These are phyloP conservation scores for Pseudonitzschia multiseries DNA, from an alignment of 108 stramenopile species.

Conservation along the genomic window DNA sequence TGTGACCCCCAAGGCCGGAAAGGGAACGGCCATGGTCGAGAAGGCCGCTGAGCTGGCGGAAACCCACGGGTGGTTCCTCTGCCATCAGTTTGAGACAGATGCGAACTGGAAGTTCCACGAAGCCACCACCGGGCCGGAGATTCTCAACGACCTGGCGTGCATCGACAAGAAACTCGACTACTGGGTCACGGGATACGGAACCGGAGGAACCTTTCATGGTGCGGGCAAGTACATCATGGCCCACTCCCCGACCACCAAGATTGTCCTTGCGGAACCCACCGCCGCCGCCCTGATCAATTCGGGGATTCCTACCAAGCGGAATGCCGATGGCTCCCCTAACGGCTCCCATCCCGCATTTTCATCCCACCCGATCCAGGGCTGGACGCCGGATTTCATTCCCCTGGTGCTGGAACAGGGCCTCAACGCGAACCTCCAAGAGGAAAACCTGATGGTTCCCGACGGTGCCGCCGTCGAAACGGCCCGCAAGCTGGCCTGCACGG, in stretches of 20 bases:
- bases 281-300: slow-evolving; percentile 44
- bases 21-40: slow-evolving; percentile 50
- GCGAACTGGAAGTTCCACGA: slow-evolving; percentile 75
- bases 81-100: slow-evolving; percentile 75
- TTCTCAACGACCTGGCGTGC: slow-evolving; percentile 49
- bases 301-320: slow-evolving; percentile 77
- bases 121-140: slow-evolving; percentile 81
- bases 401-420: slow-evolving; percentile 54
- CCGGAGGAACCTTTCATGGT: slow-evolving; percentile 77
- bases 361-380: slow-evolving; percentile 33
- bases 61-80: slow-evolving; percentile 47
- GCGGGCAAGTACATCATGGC: slow-evolving; percentile 67
- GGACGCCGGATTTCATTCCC: slow-evolving; percentile 66
- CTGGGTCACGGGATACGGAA: slow-evolving; percentile 74
- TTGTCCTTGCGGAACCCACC: slow-evolving; percentile 47
- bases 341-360: slow-evolving; percentile 9
- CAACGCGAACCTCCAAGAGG: slow-evolving; percentile 52
- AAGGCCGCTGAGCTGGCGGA: slow-evolving; percentile 71
- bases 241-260: slow-evolving; percentile 61
- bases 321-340: slow-evolving; percentile 21
- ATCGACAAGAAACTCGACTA: slow-evolving; percentile 58
- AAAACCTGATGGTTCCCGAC: slow-evolving; percentile 60
- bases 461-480: slow-evolving; percentile 38
- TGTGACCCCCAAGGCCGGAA: slow-evolving; percentile 65
- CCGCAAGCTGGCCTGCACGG: neutral